These are phyloP conservation scores for Gypsophila paniculata DNA, from an alignment of 179 eudicot species.

Conservation along the genomic window DNA sequence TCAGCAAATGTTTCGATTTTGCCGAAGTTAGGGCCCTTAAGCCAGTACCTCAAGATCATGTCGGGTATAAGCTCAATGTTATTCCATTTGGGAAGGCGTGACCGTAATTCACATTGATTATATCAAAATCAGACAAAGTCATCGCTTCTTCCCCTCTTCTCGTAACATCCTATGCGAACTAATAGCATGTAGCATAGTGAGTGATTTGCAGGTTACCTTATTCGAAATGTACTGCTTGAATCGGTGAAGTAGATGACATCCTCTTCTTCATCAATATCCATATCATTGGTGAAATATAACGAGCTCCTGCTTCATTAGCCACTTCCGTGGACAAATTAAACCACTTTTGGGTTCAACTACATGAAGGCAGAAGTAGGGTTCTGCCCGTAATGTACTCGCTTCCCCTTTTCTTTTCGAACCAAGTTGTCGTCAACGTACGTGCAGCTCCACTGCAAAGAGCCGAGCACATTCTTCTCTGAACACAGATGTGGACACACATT, in stretches of 20 bases:
- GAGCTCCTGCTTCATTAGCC: constrained; percentile 30
- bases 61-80: constrained; percentile 36
- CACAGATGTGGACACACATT: neutral
- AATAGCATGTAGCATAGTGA: neutral
- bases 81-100: constrained; percentile 47
- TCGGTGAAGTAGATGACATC: constrained; percentile 51
- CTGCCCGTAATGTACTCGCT: constrained; percentile 54
- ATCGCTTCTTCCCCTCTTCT: no score
- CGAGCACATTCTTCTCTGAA: constrained; percentile 49
- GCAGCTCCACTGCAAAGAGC: constrained; percentile 66
- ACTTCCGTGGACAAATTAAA: constrained; percentile 37
- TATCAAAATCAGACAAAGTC: no score
- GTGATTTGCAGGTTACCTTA: constrained; percentile 26
- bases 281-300: constrained; percentile 43
- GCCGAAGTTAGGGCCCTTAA: constrained; percentile 40
- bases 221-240: constrained; percentile 32
- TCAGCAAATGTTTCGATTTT: constrained; percentile 44
- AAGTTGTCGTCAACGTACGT: constrained; percentile 54
- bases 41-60: constrained; percentile 47
- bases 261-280: constrained; percentile 46
- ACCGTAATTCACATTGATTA: no score
- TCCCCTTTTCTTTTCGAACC: constrained; percentile 46
- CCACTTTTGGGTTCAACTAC: constrained; percentile 54
- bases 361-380: constrained; percentile 46
- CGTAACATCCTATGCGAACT: no score